Evolutionary conservation across 1,139 yeast species (phyloP).

Genomic region (Yarrowia galli): DNA sequence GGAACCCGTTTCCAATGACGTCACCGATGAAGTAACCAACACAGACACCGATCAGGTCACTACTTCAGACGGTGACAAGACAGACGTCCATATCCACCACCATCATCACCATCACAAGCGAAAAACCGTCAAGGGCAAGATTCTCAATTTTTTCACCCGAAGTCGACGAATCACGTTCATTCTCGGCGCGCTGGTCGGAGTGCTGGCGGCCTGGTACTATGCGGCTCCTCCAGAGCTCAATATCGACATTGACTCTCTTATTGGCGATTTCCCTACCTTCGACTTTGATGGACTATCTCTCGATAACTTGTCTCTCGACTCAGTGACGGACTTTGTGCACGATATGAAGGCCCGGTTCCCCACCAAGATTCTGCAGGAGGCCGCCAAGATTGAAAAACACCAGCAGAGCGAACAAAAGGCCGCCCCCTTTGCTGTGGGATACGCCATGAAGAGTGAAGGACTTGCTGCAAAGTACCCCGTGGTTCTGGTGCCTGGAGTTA

Average conservation of each 20-base stretch:
- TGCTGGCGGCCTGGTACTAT: conserved; percentile 67
- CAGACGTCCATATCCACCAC: conserved; percentile 30
- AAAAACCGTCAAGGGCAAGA: conserved; percentile 29
- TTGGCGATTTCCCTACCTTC: conserved; percentile 16
- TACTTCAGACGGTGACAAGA: not conserved
- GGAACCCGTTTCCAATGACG: too few species aligned
- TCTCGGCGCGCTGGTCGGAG: conserved; percentile 74
- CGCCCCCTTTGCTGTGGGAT: conserved; percentile 89
- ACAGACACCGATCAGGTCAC: not conserved
- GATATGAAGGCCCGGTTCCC: conserved; percentile 42
- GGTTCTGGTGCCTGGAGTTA: conserved; percentile 93
- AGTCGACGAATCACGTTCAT: conserved; percentile 53
- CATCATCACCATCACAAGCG: conserved; percentile 39
- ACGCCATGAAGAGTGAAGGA: conserved; percentile 63
- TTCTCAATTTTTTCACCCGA: conserved; percentile 42
- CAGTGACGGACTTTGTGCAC: conserved; percentile 43
- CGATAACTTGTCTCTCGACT: conserved; percentile 40
- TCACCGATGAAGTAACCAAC: not conserved
- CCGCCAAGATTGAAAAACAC: conserved; percentile 16
- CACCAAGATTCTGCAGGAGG: conserved; percentile 37
- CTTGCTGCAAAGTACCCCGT: conserved; percentile 73
- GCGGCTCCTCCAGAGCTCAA: conserved; percentile 53
- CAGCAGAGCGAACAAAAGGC: conserved; percentile 56
- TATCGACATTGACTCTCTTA: conserved; percentile 57
- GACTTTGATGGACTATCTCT: conserved; percentile 40